Base-by-base conservation (phyloP, 192 early-diverging fungal genomes). In the Entomortierella beljakovae region DNA sequence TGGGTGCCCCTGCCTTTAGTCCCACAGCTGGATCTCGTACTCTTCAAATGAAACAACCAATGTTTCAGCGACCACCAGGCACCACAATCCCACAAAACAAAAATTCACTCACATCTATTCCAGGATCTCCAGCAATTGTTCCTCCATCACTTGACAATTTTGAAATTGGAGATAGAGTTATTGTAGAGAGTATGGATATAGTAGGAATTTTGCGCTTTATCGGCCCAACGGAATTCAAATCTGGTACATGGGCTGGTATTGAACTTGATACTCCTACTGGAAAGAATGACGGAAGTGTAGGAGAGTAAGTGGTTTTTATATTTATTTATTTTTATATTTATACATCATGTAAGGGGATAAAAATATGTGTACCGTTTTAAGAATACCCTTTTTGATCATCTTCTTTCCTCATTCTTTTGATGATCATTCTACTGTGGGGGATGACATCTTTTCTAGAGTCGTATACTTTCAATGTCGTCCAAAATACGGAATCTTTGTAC, bases 211-310 rank as follows among this genome's bases (percentile, higher is more conserved):
- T 95, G 18, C 86, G 84, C 28, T 95, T 86, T 64, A 58, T 95
- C n/a, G 94, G 94, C 16, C 85, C 90, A 1, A 87, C 90, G 35
- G 83, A 90, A 32, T 90, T 91, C 59, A 94, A 94, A 80, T 84
- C 88, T 31, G 94, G 93, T 2, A 85, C 82, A 5, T 95, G 92
- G 92, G 94, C 92, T 26, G 94, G 94, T 37, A 84, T 95, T 59
- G 91, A 92, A 68, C 76, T 95, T 6, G 92, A 95, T 52, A 86
- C 87, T 37, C 68, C 71, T 8, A 86, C 83, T 16, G 94, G 94
- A 26, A 95, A 95, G 67, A 95, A 95, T 70, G 87, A 92, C 50
- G 94, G 94, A 35, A 85, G 83, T 13, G 92, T 92, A 28, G 83
- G 81, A 42, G 94, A 84, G 88, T 89, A 80, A 63, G 81, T 75